Conservation (phyloP, 306 rosid species). For the Citrullus amarus region DNA sequence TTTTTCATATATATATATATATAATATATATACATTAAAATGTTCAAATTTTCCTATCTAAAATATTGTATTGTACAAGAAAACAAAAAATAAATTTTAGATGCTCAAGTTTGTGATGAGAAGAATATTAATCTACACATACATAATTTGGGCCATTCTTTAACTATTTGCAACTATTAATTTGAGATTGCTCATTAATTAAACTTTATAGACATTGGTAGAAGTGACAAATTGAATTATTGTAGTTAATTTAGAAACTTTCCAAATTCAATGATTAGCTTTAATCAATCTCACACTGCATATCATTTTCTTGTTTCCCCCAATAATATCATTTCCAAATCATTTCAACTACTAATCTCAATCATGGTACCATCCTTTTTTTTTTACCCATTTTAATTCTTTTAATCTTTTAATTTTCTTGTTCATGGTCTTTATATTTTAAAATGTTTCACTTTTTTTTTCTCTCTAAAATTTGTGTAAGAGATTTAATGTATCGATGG, state of each 20-base stretch:
- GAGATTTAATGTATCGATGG: no score
- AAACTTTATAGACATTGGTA: not conserved
- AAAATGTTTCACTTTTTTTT: no score
- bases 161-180: not conserved
- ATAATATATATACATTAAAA: no score
- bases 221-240: not conserved
- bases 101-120: not conserved
- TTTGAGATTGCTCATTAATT: not conserved
- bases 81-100: not conserved
- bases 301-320: not conserved
- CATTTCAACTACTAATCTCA: not conserved
- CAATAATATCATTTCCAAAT: not conserved
- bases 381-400: no score
- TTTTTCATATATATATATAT: no score
- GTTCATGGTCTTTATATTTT: no score
- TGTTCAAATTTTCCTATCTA: no score
- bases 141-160: not conserved
- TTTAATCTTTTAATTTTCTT: no score
- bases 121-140: not conserved
- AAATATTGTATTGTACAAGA: not conserved
- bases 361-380: not conserved
- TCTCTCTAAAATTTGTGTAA: no score
- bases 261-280: not conserved
- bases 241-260: not conserved
- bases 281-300: not conserved